A percentile compares a stretch with the other conserved stretches of the same genome.
phyloP scores from a whole-genome alignment of 768 basidiomycete genomes.

The Leccinum rimulosum region DNA sequence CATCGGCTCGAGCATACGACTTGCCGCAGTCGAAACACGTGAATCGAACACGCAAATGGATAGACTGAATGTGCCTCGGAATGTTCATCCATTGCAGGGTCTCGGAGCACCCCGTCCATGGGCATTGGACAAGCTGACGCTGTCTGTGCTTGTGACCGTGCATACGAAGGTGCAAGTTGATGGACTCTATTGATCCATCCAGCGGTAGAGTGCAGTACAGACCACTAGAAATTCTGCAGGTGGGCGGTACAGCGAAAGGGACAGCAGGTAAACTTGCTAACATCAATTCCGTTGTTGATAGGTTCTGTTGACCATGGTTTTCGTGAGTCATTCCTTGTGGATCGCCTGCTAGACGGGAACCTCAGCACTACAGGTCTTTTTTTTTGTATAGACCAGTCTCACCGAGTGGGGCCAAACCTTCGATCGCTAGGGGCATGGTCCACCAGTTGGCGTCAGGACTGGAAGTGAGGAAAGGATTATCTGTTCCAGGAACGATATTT shows the following conservation, averaged over 20 bases:
- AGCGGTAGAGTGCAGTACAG: conserved; percentile 2
- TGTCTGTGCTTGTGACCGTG: conserved; percentile 11
- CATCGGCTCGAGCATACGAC: conserved; percentile 3
- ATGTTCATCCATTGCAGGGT: conserved; percentile 4
- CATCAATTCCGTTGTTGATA: neutral
- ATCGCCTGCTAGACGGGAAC: neutral
- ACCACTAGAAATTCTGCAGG: conserved; percentile 1
- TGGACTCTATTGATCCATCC: neutral
- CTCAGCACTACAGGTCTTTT: neutral
- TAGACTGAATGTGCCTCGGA: conserved; percentile 7
- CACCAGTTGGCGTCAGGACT: neutral
- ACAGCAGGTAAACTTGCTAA: neutral
- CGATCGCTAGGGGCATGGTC: neutral
- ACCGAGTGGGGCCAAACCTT: neutral
- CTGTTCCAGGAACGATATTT: neutral
- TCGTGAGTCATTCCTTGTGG: neutral
- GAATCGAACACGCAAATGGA: conserved; percentile 6
- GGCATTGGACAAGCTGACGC: neutral
- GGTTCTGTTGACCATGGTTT: neutral
- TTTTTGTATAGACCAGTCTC: neutral
- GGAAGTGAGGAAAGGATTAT: neutral
- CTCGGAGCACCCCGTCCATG: conserved; percentile 10
- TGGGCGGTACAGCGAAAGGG: neutral
- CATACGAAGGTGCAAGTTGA: conserved; percentile 10
- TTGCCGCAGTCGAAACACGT: conserved; percentile 4